Base-by-base conservation (phyloP, 352 stramenopile genomes). In the Phytophthora ohioensis region DNA sequence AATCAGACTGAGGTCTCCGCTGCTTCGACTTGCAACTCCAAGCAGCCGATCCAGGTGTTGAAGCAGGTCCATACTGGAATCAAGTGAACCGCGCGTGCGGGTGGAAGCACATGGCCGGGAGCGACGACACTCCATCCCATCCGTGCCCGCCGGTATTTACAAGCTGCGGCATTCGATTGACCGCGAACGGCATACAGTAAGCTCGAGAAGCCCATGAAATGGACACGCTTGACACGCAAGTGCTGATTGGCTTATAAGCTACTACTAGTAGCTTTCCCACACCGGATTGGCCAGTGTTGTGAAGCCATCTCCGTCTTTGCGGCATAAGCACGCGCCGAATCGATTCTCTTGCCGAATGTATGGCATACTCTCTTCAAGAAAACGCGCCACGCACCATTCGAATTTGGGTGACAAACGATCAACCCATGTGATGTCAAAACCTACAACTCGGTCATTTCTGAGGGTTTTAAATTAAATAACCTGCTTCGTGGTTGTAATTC, bases 11-110 rank as follows among this genome's bases (percentile, higher is more conserved):
- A 55, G 30, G 30, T 55, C 57, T 43, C 11, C 17, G 39, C 12
- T 64, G 54, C 61, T 63, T 69, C 31, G 61, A 63, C 34, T 62
- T 51, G 21, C 31, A 41, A 13, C 15, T 30, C 61, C 54, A 70
- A 72, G 63, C 63, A 70, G 63, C 63, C 55, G 43, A 35, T 31
- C 36, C 9, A 11, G 17, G 30, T 36, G 54, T 70, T 70, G 63
- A 70, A 70, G 54, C 42, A 39, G 11, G 12, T 2, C 41, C 15
- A 36, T 68, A 61, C 8, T 47, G 45, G 32, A 58, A 58, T 49
- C 45, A 69, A 64, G 62, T 55, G 21, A 35, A 13, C 1, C 9
- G 27, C 17, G 21, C 21, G 21, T 27, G 21, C 21, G 21, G 21
- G 21, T 27, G 21, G 21, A 27, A 27, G 21, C 21, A 46, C 48